Conservation (phyloP, 1,284 basidiomycete species). For the Austropuccinia psidii region DNA sequence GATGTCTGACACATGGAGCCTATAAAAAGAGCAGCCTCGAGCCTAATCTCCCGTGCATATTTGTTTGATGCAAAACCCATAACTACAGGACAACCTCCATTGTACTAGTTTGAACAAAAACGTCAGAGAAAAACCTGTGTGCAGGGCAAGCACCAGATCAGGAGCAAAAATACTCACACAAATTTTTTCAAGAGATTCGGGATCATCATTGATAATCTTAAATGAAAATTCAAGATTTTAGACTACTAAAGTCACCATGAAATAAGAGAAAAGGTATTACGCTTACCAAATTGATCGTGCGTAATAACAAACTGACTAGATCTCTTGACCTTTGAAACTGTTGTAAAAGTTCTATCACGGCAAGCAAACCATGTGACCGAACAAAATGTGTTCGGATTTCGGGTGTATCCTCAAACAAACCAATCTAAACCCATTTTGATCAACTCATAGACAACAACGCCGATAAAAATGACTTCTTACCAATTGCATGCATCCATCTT, state of each 20-base stretch:
- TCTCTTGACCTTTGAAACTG: conserved; percentile 64
- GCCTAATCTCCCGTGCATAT: conserved; percentile 80
- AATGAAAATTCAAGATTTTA: background rate
- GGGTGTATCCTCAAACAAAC: conserved; percentile 69
- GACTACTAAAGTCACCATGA: background rate
- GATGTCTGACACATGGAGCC: conserved; percentile 85
- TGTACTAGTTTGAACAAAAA: conserved; percentile 46
- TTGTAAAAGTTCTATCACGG: conserved; percentile 85
- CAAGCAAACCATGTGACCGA: conserved; percentile 84
- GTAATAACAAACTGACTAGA: conserved; percentile 70
- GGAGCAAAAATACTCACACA: conserved; percentile 57
- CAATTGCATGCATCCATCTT: conserved; percentile 76
- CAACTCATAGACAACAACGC: background rate
- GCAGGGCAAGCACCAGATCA: conserved; percentile 22
- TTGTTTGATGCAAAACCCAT: conserved; percentile 83
- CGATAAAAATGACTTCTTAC: conserved; percentile 51
- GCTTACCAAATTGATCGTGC: conserved; percentile 75
- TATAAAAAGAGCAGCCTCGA: conserved; percentile 93
- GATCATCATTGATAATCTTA: conserved; percentile 75
- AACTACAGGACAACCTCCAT: conserved; percentile 47
- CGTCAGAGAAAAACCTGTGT: conserved; percentile 20
- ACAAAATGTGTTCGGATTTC: conserved; percentile 85
- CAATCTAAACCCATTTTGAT: conserved; percentile 53
- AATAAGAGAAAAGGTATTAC: conserved; percentile 39
- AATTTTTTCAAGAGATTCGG: conserved; percentile 84